Percentiles rank a stretch among this genome's conserved stretches.
Conservation (phyloP, 75 land plant species). For the Ceratopteris richardii region DNA sequence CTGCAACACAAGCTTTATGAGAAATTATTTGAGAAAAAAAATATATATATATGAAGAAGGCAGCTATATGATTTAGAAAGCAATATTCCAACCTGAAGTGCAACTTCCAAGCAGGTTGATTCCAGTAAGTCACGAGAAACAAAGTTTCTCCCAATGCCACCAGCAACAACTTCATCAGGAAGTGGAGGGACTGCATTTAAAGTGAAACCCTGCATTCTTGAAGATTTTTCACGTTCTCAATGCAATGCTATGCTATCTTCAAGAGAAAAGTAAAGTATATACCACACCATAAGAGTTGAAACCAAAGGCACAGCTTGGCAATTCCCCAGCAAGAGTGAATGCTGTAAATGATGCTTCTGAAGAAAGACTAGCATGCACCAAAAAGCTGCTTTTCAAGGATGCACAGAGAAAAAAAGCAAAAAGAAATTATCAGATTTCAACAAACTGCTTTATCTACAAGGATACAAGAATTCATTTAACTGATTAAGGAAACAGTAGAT, state of each 20-base stretch:
- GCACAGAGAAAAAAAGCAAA: not conserved
- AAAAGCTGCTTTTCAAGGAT: constrained; percentile 36
- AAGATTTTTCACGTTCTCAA: not conserved
- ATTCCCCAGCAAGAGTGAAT: constrained; percentile 95
- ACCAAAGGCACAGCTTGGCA: constrained; percentile 96
- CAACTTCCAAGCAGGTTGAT: constrained; percentile 57
- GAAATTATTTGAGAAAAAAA: no score
- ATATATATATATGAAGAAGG: no score
- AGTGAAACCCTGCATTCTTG: constrained; percentile 66
- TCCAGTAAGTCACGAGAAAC: constrained; percentile 81
- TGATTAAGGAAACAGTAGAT: not conserved
- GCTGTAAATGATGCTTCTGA: constrained; percentile 66
- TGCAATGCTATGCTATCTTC: not conserved
- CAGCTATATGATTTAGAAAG: not conserved
- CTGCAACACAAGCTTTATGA: constrained; percentile 24
- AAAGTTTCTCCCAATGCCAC: constrained; percentile 76
- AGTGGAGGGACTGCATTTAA: constrained; percentile 82
- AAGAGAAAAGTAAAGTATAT: constrained; percentile 3
- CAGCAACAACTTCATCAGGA: constrained; percentile 55
- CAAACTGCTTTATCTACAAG: no score
- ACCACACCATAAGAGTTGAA: constrained; percentile 82
- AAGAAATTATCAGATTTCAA: not conserved
- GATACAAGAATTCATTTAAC: no score
- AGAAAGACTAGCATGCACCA: constrained; percentile 47
- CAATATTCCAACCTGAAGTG: constrained; percentile 35